Evolutionary conservation across 169 alveolate genomes (phyloP).

Genomic region (Cytauxzoon felis): DNA sequence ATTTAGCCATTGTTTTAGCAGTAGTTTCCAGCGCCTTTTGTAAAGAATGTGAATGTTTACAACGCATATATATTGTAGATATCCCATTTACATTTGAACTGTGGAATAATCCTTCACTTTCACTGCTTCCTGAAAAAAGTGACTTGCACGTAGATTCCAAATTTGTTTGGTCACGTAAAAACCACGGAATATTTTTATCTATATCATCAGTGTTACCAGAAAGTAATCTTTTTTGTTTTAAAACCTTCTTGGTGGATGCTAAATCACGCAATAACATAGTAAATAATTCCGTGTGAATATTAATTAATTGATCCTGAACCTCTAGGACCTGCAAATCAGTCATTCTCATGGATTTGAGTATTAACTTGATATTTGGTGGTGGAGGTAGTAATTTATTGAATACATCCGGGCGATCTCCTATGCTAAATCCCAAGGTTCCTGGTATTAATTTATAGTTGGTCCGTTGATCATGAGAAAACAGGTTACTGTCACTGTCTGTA

Average conservation of each 20-base stretch:
- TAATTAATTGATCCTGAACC: slow-evolving; percentile 72
- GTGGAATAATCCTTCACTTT: slow-evolving; percentile 66
- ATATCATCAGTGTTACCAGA: background rate
- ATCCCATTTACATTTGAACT: slow-evolving; percentile 41
- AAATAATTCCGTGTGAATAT: slow-evolving; percentile 74
- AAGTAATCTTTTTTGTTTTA: slow-evolving; percentile 39
- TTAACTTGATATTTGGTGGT: slow-evolving; percentile 64
- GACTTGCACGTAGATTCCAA: slow-evolving; percentile 69
- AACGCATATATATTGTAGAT: slow-evolving; percentile 54
- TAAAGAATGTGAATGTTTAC: slow-evolving; percentile 60
- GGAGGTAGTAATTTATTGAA: slow-evolving; percentile 59
- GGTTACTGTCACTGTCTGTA: background rate
- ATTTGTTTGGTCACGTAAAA: slow-evolving; percentile 60
- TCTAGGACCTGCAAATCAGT: slow-evolving; percentile 77
- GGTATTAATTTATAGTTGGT: slow-evolving; percentile 40
- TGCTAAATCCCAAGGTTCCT: slow-evolving; percentile 53
- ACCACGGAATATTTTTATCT: slow-evolving; percentile 35
- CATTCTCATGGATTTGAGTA: slow-evolving; percentile 74
- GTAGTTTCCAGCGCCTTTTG: slow-evolving; percentile 80
- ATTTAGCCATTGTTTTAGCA: slow-evolving; percentile 71
- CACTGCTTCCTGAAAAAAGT: slow-evolving; percentile 70
- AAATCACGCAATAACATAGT: slow-evolving; percentile 66
- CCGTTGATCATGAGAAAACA: background rate
- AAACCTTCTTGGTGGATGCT: slow-evolving; percentile 44
- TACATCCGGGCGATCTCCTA: slow-evolving; percentile 50